Percentiles rank a stretch among this genome's conserved stretches.
Conservation (phyloP, 768 basidiomycete genomes). For the Crepidotus variabilis region DNA sequence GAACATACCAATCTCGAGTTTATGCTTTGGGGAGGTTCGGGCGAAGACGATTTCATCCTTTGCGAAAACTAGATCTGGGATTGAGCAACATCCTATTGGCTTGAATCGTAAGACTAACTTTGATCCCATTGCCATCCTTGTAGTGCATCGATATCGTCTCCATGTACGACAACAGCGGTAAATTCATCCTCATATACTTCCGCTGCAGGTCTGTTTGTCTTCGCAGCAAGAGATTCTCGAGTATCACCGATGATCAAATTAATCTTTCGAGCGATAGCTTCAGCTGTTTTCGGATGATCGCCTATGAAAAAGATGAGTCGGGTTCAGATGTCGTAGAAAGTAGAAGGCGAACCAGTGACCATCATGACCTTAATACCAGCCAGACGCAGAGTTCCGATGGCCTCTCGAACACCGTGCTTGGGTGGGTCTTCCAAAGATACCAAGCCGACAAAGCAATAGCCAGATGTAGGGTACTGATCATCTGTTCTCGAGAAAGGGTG, state of each 20-base stretch:
- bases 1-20: slow-evolving; percentile 61
- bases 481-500: slow-evolving; percentile 55
- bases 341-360: slow-evolving; percentile 50
- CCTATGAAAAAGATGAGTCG: slow-evolving; percentile 25
- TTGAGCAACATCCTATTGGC: slow-evolving; percentile 1
- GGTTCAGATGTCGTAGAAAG: not conserved
- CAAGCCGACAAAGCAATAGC: slow-evolving; percentile 63
- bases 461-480: slow-evolving; percentile 46
- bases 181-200: slow-evolving; percentile 70
- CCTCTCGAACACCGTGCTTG: slow-evolving; percentile 69
- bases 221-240: slow-evolving; percentile 53
- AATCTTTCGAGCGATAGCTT: slow-evolving; percentile 72
- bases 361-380: slow-evolving; percentile 78
- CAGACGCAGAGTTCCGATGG: slow-evolving; percentile 64
- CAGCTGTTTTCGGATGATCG: slow-evolving; percentile 71
- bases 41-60: slow-evolving; percentile 73
- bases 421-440: slow-evolving; percentile 70
- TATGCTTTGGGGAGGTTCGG: slow-evolving; percentile 68
- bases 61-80: slow-evolving; percentile 46
- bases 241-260: slow-evolving; percentile 68
- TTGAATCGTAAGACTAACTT: slow-evolving; percentile 36
- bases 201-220: slow-evolving; percentile 49
- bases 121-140: slow-evolving; percentile 77
- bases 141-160: slow-evolving; percentile 61
- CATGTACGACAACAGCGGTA: slow-evolving; percentile 62